phyloP scores from a whole-genome alignment of 345 rosid genomes.

The Lumnitzera racemosa region DNA sequence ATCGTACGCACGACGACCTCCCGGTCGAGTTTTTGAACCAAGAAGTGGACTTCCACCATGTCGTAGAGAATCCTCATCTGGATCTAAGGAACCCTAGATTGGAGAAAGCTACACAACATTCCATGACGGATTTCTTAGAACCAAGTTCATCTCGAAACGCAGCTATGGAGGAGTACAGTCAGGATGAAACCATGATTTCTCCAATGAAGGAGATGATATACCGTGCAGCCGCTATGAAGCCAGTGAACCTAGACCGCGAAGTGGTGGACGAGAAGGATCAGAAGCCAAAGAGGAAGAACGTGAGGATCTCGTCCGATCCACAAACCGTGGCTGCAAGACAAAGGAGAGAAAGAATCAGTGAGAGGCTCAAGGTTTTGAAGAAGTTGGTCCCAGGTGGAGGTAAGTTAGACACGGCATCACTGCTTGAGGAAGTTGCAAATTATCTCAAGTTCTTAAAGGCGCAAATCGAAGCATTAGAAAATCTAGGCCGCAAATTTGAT shows the following conservation, averaged over 20 bases:
- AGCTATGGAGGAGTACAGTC: too few species aligned
- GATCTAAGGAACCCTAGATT: too few species aligned
- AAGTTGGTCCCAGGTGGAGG: conserved; percentile 89
- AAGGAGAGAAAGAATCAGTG: conserved; percentile 90
- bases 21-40: too few species aligned
- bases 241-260: conserved; percentile 68
- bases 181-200: too few species aligned
- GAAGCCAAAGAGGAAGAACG: conserved; percentile 85
- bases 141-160: too few species aligned
- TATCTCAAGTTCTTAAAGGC: conserved; percentile 83
- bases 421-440: conserved; percentile 98
- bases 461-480: conserved; percentile 82
- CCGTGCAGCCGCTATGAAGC: conserved; percentile 78
- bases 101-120: too few species aligned
- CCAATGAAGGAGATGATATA: conserved; percentile 67
- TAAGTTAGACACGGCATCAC: conserved; percentile 96
- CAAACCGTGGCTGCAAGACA: conserved; percentile 92
- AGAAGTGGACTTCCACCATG: too few species aligned
- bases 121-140: too few species aligned
- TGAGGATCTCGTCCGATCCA: conserved; percentile 75
- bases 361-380: conserved; percentile 88
- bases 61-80: too few species aligned
- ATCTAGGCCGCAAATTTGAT: conserved; percentile 32
- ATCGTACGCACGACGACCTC: too few species aligned
- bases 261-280: conserved; percentile 20